Percentiles rank a stretch among this genome's conserved stretches.
These are phyloP conservation scores for Neurospora terricola DNA, from an alignment of 495 filamentous ascomycete genomes.

Conservation along the genomic window DNA sequence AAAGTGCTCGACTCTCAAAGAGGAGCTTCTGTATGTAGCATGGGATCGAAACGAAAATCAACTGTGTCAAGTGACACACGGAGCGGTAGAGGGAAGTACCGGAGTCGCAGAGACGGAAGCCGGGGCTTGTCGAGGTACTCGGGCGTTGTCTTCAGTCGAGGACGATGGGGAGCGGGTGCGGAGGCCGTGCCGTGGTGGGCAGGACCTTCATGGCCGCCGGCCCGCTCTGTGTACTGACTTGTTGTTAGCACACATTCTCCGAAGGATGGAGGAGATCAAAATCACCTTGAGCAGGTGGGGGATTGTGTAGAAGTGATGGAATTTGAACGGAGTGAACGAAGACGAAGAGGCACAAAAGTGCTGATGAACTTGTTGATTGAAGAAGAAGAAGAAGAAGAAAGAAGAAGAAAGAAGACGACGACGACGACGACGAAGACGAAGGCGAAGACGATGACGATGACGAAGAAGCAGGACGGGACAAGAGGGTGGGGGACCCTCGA, in stretches of 20 bases:
- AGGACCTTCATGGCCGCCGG: background rate
- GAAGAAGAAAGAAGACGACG: background rate
- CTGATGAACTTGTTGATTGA: background rate
- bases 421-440: background rate
- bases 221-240: background rate
- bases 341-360: background rate
- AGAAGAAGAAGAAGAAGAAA: background rate
- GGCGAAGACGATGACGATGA: background rate
- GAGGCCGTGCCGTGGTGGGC: background rate
- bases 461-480: background rate
- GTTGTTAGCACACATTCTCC: background rate
- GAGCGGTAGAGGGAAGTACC: background rate
- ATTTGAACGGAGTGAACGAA: background rate
- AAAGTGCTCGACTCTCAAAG: too few relatives aligned
- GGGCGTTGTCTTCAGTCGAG: background rate
- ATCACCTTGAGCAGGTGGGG: background rate
- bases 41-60: too few relatives aligned
- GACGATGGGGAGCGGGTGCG: background rate
- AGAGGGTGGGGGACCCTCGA: background rate
- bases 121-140: background rate
- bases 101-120: background rate
- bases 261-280: background rate
- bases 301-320: background rate
- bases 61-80: too few relatives aligned
- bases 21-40: too few relatives aligned